Conservation (phyloP, 2,329 filamentous ascomycete species). For the Kalaharituber pfeilii region DNA sequence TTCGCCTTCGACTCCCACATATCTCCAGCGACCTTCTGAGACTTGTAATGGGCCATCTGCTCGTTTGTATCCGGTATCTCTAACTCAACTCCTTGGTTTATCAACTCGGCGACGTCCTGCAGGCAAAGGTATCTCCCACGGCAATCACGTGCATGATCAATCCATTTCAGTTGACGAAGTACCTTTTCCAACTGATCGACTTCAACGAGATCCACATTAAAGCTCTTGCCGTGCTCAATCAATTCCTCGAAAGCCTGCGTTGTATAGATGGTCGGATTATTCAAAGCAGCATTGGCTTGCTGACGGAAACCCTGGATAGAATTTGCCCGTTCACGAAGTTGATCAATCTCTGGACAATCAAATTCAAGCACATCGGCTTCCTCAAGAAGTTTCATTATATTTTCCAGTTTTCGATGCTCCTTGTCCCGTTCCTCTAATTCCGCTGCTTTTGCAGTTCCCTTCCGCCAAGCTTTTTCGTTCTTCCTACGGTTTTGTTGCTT, state of each 20-base stretch:
- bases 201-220: constrained; percentile 83
- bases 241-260: constrained; percentile 71
- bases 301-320: constrained; percentile 72
- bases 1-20: constrained; percentile 86
- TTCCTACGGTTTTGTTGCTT: constrained; percentile 97
- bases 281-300: constrained; percentile 52
- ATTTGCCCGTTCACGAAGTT: constrained; percentile 67
- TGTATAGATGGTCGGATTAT: constrained; percentile 38
- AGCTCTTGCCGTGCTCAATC: constrained; percentile 72
- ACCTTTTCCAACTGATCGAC: constrained; percentile 64
- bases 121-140: constrained; percentile 52
- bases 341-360: constrained; percentile 76
- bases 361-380: constrained; percentile 80
- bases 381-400: constrained; percentile 66
- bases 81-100: constrained; percentile 58
- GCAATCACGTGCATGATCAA: constrained; percentile 52
- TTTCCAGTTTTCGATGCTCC: constrained; percentile 73
- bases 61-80: constrained; percentile 67
- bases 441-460: constrained; percentile 52
- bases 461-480: constrained; percentile 74
- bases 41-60: constrained; percentile 55
- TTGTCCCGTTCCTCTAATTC: constrained; percentile 71
- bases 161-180: constrained; percentile 77
- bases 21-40: constrained; percentile 59
- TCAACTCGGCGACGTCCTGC: constrained; percentile 59